Base-by-base conservation (phyloP, 106 monocot genomes). In the Posidonia australis region DNA sequence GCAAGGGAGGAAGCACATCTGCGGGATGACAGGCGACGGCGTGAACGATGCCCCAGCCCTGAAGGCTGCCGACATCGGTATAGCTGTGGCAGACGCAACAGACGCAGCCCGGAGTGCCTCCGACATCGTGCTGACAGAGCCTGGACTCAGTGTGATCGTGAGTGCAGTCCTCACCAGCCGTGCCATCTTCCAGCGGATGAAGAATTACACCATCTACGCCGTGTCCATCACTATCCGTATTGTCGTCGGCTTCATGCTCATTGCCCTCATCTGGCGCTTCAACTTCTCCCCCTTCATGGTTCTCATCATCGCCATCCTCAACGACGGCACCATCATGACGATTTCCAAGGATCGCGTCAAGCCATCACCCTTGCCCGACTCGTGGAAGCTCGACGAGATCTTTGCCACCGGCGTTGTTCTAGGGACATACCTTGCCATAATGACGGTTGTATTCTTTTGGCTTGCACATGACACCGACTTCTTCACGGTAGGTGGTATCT, bases 281-380 rank as follows among this genome's bases (percentile, higher is more conserved):
- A 63, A 72, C 53, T 72, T 72, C 63, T 74, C 74, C 14, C 74
- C 74, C 22, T 74, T 74, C 65, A 73, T 73, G 72, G 72, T 74
- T 29, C 74, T 74, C 46, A 64, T 74, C 74, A 74, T 74, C 47
- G 74, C 74, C 56, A 59, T 74, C 22, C 64, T 74, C 44, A 74
- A 74, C 36, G 74, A 74, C 51, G 74, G 74, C 9, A 74, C 74
- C 49, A 74, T 74, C 74, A 74, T 74, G 74, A 74, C 74, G 30
- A 74, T 74, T 18, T 66, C 74, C 74, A 74, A 74, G 66, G 74
- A 74, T 23, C 26, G 74, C 9, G 74, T 74, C 10, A 74, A 67
- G 66, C 74, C 74, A 27, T 74, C 72, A 13, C 72, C 72, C 17
- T 42, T 73, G 46, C 72, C 72, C 11, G 72, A 73, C 30, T 73